Evolutionary conservation across 306 rosid genomes (phyloP), one percentile per base, ranked within the genome.

Genomic region (Glycine tomentella): DNA sequence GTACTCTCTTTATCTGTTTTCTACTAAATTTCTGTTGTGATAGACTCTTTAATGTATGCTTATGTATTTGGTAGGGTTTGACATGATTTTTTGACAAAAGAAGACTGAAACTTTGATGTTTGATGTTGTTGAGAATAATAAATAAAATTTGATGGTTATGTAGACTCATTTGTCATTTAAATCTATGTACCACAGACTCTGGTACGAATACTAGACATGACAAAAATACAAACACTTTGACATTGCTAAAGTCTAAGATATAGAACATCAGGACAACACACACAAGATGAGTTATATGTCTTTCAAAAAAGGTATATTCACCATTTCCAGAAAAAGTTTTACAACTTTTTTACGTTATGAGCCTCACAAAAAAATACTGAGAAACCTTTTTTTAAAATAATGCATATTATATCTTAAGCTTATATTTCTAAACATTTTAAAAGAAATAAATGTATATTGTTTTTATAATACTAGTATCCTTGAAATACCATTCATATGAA

Each of bases 41-140:
- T 68, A 11, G 75, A 55, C 45, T 40, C 74, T 78, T 78, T 78
- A 15, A 67, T 42, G 9, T 11, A 57, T 56, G 10, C 56, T 77
- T 11, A 56, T 45, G 25, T 25, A 61, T 34, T 59, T 80, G 44
- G 46, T 1, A 1, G 16, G 36, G 50, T 42, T 16, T 16, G 51
- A 40, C 14, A 33, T 48, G 38, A 34, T 70, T 59, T 57, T 17
- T 11, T 10, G 31, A 40, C 2, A 51, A 59, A 58, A 14, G 65
- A 36, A 61, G 71, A 72, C 62, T 61, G 12, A 34, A 40, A 61
- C 34, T 51, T 80, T 31, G 55, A 9, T 25, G 7, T 51, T 80
- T 31, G 55, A 9, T 25, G 7, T 61, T 57, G 25, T 40, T 72
- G 53, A 34, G 40, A 63, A 42, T 73, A 56, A 63, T 10, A 31